These are phyloP conservation scores for Fistulinella cinereoalba DNA, from an alignment of 1,284 basidiomycete genomes.

Conservation along the genomic window DNA sequence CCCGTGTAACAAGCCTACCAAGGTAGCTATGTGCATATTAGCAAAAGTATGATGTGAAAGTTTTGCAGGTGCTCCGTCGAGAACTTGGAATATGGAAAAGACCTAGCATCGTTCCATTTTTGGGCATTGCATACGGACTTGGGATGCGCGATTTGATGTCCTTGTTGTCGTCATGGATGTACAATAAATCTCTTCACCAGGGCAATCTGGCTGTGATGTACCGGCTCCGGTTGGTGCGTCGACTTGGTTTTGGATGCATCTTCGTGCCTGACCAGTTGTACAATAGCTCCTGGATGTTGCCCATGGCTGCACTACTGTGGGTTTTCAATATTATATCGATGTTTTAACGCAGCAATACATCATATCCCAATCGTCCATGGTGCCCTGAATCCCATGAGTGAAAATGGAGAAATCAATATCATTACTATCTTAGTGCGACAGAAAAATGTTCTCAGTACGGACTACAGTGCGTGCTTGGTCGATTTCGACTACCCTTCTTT, in stretches of 20 bases:
- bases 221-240: background rate
- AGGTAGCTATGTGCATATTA: background rate
- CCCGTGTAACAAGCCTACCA: background rate
- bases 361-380: background rate
- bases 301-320: background rate
- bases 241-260: no score
- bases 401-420: background rate
- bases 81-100: conserved; percentile 5
- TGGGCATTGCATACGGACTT: background rate
- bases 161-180: background rate
- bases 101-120: background rate
- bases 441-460: background rate
- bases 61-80: conserved; percentile 4
- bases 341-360: background rate
- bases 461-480: background rate
- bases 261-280: background rate
- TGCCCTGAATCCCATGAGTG: background rate
- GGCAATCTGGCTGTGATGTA: background rate
- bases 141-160: background rate
- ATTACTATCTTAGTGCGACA: no score
- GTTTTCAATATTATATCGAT: background rate
- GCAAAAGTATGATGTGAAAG: background rate
- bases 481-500: background rate
- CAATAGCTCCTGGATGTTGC: background rate
- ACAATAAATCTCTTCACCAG: background rate